Base-by-base conservation (phyloP, 768 basidiomycete species). In the Lentinula lateritia region DNA sequence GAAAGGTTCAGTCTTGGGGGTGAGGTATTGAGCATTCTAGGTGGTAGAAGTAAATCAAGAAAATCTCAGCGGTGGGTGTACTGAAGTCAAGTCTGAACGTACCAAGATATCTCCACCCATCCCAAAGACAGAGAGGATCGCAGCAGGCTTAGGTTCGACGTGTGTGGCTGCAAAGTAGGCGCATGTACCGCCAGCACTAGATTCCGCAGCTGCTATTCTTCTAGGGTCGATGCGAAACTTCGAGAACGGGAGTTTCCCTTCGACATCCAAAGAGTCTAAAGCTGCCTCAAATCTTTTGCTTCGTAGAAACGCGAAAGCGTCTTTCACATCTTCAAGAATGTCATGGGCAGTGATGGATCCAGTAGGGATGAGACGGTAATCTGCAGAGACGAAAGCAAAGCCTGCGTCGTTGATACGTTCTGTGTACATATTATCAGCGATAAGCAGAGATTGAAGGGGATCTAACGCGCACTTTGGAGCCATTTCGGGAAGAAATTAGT, bases 111-210 rank as follows among this genome's bases (percentile, higher is more conserved):
- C 71, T 0, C 86, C 87, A 15, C 86, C 85, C 78, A 84, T 80
- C 0, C 81, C 85, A 69, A 88, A 89, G 64, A 88, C 62, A 1
- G 81, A 83, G 0, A 88, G 64, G 1, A 87, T 57, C 0, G 80
- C 85, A 60, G 74, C 80, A 0, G 85, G 86, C 56, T 76, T 81
- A 0, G 85, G 86, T 0, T 66, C 61, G 6, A 78, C 82, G 65
- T 87, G 79, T 32, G 79, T 72, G 9, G 80, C 85, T n/a, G 84
- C 82, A 10, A 88, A 76, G 66, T 85, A 87, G 1, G 85, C 83
- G 62, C 85, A 85, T n/a, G 82, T 71, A 2, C 85, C 86, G 12
- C 88, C 88, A 0, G 85, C 82, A 63, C 85, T 87, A 15, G 77
- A 76, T 1, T 87, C 88, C 3, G 80, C 73, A 3, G 83, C 85